Evolutionary conservation across 495 filamentous ascomycete species (phyloP), one percentile per base, ranked within the genome.

Genomic region (Arthonia radiata): DNA sequence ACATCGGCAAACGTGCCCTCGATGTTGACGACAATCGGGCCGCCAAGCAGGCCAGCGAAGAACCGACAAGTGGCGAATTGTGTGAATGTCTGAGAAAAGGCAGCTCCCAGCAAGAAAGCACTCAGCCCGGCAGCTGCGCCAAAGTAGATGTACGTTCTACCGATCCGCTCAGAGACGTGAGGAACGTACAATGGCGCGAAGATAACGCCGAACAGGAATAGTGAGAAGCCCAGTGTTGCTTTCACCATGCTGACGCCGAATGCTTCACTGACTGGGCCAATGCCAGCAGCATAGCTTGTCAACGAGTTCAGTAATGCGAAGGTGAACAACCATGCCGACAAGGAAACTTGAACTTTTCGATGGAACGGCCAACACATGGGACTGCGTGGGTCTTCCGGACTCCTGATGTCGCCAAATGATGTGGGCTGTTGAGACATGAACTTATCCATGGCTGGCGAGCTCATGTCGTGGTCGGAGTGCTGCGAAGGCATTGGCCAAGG

Each of bases 1-100:
- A 53, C 43, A 28, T 58, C 54, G 23, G 52, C 51, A 31, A 55
- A 49, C 18, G 53, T 58, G 10, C 53, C 54, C 25, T 52, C 49
- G 14, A 52, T 51, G 27, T 55, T 33, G 14, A 52, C 50, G 3
- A 58, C 34, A 14, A 41, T 45, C 6, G 54, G 53, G 11, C 52
- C 51, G 14, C 51, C 52, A 13, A 40, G 41, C 13, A 56, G 32
- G 7, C 52, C 50, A 13, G 52, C 50, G 18, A 54, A 51, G 31
- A 54, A 54, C 8, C 52, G 47, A 25, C 41, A 50, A n/a, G 47
- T 36, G 9, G 38, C 40, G 9, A 56, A 40, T 25, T 36, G 29
- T 8, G 37, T 33, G 21, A 47, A 49, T 5, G 30, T 40, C 15
- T 38, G 32, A 1, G 49, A 45, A 13, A 42, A 35, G 0, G 29